Conservation (phyloP, 805 yeast genomes). For the Lipomyces kockii region DNA sequence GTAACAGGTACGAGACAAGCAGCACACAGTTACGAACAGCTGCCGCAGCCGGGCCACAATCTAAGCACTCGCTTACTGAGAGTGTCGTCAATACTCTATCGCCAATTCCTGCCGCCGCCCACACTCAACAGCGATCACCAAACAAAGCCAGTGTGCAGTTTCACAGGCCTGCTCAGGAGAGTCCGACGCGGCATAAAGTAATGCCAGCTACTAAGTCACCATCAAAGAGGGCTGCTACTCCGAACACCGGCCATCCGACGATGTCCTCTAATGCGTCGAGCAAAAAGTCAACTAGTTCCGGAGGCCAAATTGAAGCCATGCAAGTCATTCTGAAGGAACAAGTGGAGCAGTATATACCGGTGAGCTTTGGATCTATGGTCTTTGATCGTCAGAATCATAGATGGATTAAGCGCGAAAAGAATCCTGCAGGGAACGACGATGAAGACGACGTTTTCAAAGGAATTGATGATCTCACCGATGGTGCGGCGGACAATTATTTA, state of each 20-base stretch:
- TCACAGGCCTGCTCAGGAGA: background rate
- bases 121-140: background rate
- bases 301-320: constrained; percentile 25
- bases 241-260: background rate
- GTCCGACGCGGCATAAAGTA: background rate
- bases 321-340: constrained; percentile 31
- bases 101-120: background rate
- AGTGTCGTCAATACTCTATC: constrained; percentile 20
- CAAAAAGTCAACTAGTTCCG: constrained; percentile 15
- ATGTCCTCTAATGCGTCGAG: constrained; percentile 7
- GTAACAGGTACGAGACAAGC: constrained; percentile 30
- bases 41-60: constrained; percentile 6
- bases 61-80: constrained; percentile 24
- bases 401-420: constrained; percentile 32
- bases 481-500: background rate
- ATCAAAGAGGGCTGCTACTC: constrained; percentile 3
- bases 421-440: constrained; percentile 17
- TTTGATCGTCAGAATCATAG: constrained; percentile 34
- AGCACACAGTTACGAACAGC: constrained; percentile 22
- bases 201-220: background rate
- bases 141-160: background rate
- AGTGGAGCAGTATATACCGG: constrained; percentile 20
- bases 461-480: constrained; percentile 37
- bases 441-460: constrained; percentile 41
- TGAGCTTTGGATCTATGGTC: constrained; percentile 37